These are phyloP conservation scores for Metschnikowia peoriensis DNA, from an alignment of 805 yeast species.

Conservation along the genomic window DNA sequence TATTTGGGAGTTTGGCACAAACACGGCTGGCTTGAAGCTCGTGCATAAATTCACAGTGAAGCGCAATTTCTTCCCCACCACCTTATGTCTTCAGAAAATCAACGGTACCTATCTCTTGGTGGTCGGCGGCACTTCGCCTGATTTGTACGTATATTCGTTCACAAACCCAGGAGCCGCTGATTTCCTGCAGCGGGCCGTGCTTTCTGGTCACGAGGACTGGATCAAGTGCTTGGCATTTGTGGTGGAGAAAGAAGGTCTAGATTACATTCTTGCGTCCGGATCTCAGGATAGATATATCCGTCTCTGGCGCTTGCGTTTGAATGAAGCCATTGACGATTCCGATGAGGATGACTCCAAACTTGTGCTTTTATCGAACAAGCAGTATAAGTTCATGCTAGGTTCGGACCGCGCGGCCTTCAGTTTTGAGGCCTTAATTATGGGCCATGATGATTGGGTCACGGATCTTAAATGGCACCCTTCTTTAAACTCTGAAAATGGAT, in stretches of 20 bases:
- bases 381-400: constrained; percentile 51
- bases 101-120: constrained; percentile 48
- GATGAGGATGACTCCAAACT: constrained; percentile 54
- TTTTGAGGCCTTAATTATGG: constrained; percentile 93
- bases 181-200: constrained; percentile 45
- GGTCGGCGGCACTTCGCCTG: constrained; percentile 67
- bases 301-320: constrained; percentile 72
- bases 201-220: constrained; percentile 98
- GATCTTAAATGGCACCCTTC: constrained; percentile 77
- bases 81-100: constrained; percentile 34
- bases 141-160: constrained; percentile 55
- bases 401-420: constrained; percentile 52
- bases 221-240: constrained; percentile 69
- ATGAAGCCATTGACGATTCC: constrained; percentile 54
- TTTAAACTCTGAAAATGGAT: not conserved
- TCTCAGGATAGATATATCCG: constrained; percentile 92
- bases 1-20: constrained; percentile 44
- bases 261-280: constrained; percentile 76
- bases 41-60: constrained; percentile 29
- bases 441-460: constrained; percentile 98
- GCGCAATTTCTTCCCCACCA: constrained; percentile 49
- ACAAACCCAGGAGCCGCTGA: constrained; percentile 12
- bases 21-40: no score
- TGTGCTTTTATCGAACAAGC: constrained; percentile 65
- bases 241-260: constrained; percentile 44